A percentile compares a stretch with the other conserved stretches of the same genome.
These are phyloP conservation scores for Aegilops umbellulata DNA, from an alignment of 176 grass and related monocot genomes.

Conservation along the genomic window DNA sequence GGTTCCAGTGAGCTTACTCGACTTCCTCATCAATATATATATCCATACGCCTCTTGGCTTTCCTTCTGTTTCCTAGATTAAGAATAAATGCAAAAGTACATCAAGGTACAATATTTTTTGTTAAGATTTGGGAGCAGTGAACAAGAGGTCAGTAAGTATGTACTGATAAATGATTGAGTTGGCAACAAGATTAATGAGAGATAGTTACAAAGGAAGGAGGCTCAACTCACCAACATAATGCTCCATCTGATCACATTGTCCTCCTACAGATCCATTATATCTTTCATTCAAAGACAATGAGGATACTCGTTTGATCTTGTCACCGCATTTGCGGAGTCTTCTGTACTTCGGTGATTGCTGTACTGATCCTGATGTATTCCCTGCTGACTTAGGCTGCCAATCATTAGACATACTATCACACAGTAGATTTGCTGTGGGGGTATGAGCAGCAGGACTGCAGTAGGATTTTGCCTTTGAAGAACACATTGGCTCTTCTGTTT, in stretches of 20 bases:
- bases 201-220: neutral
- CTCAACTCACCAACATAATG: constrained; percentile 47
- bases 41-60: constrained; percentile 30
- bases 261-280: constrained; percentile 25
- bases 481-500: constrained; percentile 23
- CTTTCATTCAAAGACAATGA: constrained; percentile 44
- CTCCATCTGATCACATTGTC: constrained; percentile 26
- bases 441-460: constrained; percentile 44
- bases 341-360: constrained; percentile 59
- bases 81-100: constrained; percentile 5
- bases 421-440: constrained; percentile 42
- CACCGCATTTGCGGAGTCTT: constrained; percentile 72
- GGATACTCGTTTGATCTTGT: constrained; percentile 54
- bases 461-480: constrained; percentile 40
- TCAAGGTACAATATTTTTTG: constrained; percentile 4
- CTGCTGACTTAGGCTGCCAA: constrained; percentile 45
- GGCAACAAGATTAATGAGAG: neutral
- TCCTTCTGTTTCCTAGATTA: constrained; percentile 57
- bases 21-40: constrained; percentile 81
- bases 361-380: constrained; percentile 29
- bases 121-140: neutral
- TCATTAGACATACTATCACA: constrained; percentile 65
- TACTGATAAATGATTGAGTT: neutral
- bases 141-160: neutral
- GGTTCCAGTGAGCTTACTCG: constrained; percentile 53